Evolutionary conservation across 257 asterid genomes (phyloP), one percentile per base, ranked within the genome.

Genomic region (Phtheirospermum japonicum): DNA sequence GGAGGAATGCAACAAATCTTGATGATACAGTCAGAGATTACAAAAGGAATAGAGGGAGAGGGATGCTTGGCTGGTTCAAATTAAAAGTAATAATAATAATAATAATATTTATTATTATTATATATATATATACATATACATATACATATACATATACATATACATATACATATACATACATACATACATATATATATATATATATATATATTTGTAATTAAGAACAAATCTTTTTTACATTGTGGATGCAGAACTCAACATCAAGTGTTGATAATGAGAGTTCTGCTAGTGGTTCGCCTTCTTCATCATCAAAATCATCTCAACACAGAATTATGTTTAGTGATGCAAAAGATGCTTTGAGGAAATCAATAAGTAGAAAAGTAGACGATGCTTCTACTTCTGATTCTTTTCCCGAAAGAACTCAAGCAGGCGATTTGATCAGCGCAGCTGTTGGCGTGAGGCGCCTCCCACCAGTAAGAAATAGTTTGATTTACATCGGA

Each of bases 61-160:
- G 96, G 73, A 78, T 88, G 89, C 85, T 88, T 46, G 82, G 88
- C 76, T 88, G 96, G 96, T 88, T 88, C 72, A 88, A 83, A 78
- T 57, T 83, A 66, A 88, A 81, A 69, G 96, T 88, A 80, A 71
- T 9, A 36, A 36, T 9, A 6, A n/a, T n/a, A n/a, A n/a, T n/a
- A n/a, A n/a, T n/a, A n/a, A n/a, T n/a, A n/a, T n/a, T n/a, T n/a
- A n/a, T n/a, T n/a, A n/a, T n/a, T n/a, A n/a, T n/a, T 36, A 1
- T 36, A 36, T 36, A 6, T 36, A 45, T 48, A 14, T 50, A 40
- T 58, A 53, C 10, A 32, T 58, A 37, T 23, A 49, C 16, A 39
- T 60, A 6, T 36, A 1, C 4, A 36, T 36, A 6, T 36, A 45
- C 46, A 14, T 50, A 40, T 58, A 53, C 10, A 32, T 58, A 37